Percentiles rank a stretch among this genome's conserved stretches.
Evolutionary conservation across 805 yeast genomes (phyloP).

Genomic region (Priceomyces haplophilus): DNA sequence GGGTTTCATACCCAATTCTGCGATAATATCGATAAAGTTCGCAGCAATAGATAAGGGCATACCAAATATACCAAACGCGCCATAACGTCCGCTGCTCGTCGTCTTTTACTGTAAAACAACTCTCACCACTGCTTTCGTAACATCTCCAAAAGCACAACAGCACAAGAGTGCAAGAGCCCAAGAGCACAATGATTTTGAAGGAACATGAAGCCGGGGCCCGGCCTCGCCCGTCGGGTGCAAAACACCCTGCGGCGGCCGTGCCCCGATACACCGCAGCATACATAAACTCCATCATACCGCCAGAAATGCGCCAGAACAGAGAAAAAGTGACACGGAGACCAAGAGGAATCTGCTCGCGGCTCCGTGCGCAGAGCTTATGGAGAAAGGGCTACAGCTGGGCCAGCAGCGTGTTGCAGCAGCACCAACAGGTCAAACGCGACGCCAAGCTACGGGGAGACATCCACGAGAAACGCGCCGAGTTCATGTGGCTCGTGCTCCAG

Average conservation of each 20-base stretch:
- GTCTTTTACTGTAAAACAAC: too few relatives aligned
- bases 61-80: background rate
- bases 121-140: too few relatives aligned
- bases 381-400: background rate
- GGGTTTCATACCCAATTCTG: too few relatives aligned
- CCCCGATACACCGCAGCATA: background rate
- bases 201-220: background rate
- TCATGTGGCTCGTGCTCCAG: constrained; percentile 8
- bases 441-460: constrained; percentile 1
- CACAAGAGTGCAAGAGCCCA: too few relatives aligned
- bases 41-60: constrained; percentile 2
- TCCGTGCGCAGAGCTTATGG: background rate
- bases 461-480: constrained; percentile 6
- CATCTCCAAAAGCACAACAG: too few relatives aligned
- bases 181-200: background rate
- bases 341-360: background rate
- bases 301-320: background rate
- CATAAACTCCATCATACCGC: background rate
- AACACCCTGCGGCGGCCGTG: background rate
- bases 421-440: constrained; percentile 2
- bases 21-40: too few relatives aligned
- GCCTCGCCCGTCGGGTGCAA: background rate
- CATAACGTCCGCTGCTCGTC: too few relatives aligned
- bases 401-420: background rate
- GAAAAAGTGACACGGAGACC: background rate